Evolutionary conservation across 108 stramenopile genomes (phyloP), one percentile per base, ranked within the genome.

Genomic region (Cylindrotheca fusiformis): DNA sequence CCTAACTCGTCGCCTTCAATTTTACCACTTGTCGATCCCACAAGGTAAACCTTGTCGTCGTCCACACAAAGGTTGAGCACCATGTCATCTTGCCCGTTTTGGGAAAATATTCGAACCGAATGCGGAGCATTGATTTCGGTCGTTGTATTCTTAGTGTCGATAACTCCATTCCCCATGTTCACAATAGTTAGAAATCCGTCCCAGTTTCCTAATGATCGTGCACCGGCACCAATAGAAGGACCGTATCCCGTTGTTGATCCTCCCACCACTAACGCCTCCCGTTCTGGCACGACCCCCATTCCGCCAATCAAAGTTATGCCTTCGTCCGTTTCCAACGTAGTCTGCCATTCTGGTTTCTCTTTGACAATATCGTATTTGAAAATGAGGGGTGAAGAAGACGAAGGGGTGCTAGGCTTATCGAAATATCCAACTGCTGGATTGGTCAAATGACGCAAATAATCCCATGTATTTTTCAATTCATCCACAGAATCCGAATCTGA

Each of bases 11-110:
- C 46, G 2, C 5, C 32, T 1, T 32, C 58, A 14, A 68, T 33
- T 25, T 31, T 29, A 8, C 67, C 67, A 1, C 22, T 32, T 6
- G 67, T 68, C 0, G 67, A 48, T n/a, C 67, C 67, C 23, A 60
- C 49, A 6, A 68, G 2, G 31, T 57, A 68, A 6, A 52, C 18
- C 20, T 68, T 52, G 32, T 68, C 67, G 21, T 47, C 58, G 6
- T 24, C 51, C 10, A 48, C 41, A 47, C 67, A 68, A 1, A 60
- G 12, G 12, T 47, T 58, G 27, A 55, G 30, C 14, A 66, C 33
- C 18, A 30, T 31, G 30, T 66, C 65, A 28, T 66, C 55, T 19
- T 47, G 24, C 18, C 29, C 47, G 1, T 41, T 36, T 66, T 66
- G 65, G 2, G 65, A 56, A 29, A 20, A 44, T 17, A 66, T 48